A percentile compares a stretch with the other conserved stretches of the same genome.
Evolutionary conservation across 176 grass and related monocot species (phyloP).

Genomic region (Aegilops tauschii): DNA sequence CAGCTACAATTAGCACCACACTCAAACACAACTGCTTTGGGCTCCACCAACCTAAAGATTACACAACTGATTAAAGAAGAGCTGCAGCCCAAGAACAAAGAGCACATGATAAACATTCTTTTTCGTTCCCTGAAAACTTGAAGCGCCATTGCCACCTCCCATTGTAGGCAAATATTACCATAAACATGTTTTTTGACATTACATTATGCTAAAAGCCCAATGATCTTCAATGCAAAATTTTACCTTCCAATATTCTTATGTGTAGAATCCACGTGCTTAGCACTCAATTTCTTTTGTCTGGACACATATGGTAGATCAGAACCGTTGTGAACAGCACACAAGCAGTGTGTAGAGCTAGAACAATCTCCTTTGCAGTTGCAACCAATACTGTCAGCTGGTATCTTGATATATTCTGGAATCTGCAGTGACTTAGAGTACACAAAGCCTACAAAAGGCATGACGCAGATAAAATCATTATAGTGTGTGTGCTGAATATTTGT

Average conservation of each 20-base stretch:
- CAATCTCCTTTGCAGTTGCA: slow-evolving; percentile 68
- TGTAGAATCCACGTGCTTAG: slow-evolving; percentile 34
- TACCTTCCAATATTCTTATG: slow-evolving; percentile 43
- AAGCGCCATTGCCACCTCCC: not conserved
- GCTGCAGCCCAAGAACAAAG: not conserved
- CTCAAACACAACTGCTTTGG: slow-evolving; percentile 85
- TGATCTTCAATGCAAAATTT: not conserved
- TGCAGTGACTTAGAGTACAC: slow-evolving; percentile 46
- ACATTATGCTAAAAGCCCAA: not conserved
- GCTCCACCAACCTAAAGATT: slow-evolving; percentile 65
- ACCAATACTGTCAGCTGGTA: slow-evolving; percentile 42
- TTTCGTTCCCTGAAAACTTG: not conserved
- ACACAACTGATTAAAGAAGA: not conserved
- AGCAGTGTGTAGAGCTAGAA: slow-evolving; percentile 43
- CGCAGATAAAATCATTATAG: slow-evolving; percentile 14
- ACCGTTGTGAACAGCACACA: slow-evolving; percentile 58
- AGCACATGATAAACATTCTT: not conserved
- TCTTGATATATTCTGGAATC: slow-evolving; percentile 39
- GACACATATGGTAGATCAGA: slow-evolving; percentile 67
- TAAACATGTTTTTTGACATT: not conserved
- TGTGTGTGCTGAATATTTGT: not conserved
- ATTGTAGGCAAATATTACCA: not conserved
- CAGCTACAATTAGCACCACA: slow-evolving; percentile 78
- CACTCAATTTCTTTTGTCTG: slow-evolving; percentile 25
- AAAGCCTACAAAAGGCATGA: slow-evolving; percentile 46